Conservation (phyloP, 2,329 filamentous ascomycete species). For the Penicillium sp. region DNA sequence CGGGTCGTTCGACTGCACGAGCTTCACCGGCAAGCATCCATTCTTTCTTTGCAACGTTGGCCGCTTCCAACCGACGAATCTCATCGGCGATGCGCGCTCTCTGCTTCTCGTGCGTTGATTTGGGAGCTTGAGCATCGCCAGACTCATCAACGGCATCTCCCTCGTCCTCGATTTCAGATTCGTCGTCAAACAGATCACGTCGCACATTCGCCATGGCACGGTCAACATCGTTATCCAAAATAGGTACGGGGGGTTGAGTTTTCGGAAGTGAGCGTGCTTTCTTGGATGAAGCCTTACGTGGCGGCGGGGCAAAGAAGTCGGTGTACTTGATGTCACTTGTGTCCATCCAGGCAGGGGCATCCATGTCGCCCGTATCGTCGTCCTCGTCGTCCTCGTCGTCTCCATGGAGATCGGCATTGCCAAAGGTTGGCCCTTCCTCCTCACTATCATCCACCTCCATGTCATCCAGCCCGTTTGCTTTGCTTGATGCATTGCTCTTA, state of each 20-base stretch:
- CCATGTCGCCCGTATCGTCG: constrained; percentile 52
- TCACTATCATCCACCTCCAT: constrained; percentile 56
- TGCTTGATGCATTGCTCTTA: constrained; percentile 14
- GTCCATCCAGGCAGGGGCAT: constrained; percentile 64
- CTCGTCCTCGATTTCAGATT: constrained; percentile 52
- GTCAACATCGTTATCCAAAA: constrained; percentile 68
- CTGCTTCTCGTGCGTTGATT: constrained; percentile 79
- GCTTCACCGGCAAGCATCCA: constrained; percentile 93
- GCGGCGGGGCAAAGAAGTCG: constrained; percentile 89
- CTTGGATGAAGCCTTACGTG: constrained; percentile 65
- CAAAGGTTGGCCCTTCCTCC: constrained; percentile 81
- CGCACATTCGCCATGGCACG: constrained; percentile 84
- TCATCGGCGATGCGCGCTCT: constrained; percentile 85
- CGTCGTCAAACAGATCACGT: constrained; percentile 87
- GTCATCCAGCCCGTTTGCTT: constrained; percentile 49
- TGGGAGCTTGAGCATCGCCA: constrained; percentile 23
- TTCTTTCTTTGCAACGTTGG: constrained; percentile 82
- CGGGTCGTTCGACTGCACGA: constrained; percentile 73
- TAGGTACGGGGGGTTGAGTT: constrained; percentile 44
- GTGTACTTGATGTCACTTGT: constrained; percentile 88
- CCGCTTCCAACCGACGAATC: constrained; percentile 86
- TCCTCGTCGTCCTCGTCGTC: constrained; percentile 65
- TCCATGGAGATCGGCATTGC: constrained; percentile 71
- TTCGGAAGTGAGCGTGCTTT: constrained; percentile 56
- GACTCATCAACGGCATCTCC: constrained; percentile 69